Base-by-base conservation (phyloP, 2,329 filamentous ascomycete species). In the Hymenoscyphus albidus region DNA sequence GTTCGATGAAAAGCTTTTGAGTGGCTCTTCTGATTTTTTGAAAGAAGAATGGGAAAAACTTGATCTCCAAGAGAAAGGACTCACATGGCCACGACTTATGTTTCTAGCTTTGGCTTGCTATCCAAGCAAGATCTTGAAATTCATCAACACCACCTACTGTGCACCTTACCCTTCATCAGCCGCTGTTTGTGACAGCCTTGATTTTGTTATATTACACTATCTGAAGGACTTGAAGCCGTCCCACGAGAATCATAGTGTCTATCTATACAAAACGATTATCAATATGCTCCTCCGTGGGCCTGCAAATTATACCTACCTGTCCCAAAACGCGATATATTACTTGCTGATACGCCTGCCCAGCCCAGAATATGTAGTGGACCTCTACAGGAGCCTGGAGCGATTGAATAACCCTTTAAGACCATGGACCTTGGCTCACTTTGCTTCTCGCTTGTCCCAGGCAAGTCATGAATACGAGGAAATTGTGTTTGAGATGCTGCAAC, bases 401-500 rank as follows among this genome's bases (percentile, higher is more conserved):
- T 27, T 63, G 22, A 63, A 65, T 5, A 68, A 74, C 18, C 67
- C 64, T 5, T 38, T 74, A 31, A 62, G 63, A 62, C 39, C 59
- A 13, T 67, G 72, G 31, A 72, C 70, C 5, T 65, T 74, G 6
- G 62, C 74, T 31, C 70, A 75, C 18, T 71, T 75, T 62, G 67
- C 65, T n/a, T 69, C 68, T 58, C 61, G 58, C 12, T 64, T 88
- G 32, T 81, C 83, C 0, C 72, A 73, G 57, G 67, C 70, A 13
- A 65, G 66, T n/a, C n/a, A n/a, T 63, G n/a, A 70, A 4, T 75
- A 80, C 70, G 84, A 83, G 66, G 66, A 69, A 16, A 38, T 72
- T 10, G 78, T 83, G 0, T 77, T 82, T 55, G 74, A 78, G 3
- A 77, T 86, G 18, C 69, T 85, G 5, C 74, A 78, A 14, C 71